Evolutionary conservation across 2,329 filamentous ascomycete genomes (phyloP), one percentile per base, ranked within the genome.

Genomic region (Sporothrix inflata): DNA sequence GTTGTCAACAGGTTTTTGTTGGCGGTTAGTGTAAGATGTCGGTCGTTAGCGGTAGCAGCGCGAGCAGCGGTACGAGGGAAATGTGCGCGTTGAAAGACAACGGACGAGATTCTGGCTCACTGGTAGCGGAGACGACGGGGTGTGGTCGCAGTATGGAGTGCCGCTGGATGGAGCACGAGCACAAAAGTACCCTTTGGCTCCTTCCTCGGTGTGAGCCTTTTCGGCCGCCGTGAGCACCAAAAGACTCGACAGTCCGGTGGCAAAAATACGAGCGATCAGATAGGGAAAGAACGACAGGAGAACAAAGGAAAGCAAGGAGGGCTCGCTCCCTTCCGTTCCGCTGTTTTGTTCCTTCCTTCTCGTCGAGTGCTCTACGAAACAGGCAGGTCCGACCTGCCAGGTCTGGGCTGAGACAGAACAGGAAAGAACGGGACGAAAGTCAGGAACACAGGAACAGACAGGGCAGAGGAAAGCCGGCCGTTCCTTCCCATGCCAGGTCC

Each of bases 1-100:
- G 53, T 40, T 61, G 68, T 24, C 68, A 61, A 61, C 68, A 27
- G 53, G 68, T 70, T 70, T 71, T 60, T 71, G 70, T 72, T 69
- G 70, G 70, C 70, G 51, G 70, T 72, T 72, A 53, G 71, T 69
- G 70, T 40, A 55, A 24, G 45, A 65, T 45, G 11, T 53, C 19
- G 47, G 42, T 40, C 34, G 47, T 69, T 51, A 69, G 49, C 66
- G 47, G 66, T 30, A 21, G 49, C 27, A 42, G 65, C 45, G 60
- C 60, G 12, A 68, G 47, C 49, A 69, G 66, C 66, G 49, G 66
- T 45, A 53, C 40, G 27, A 67, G 65, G 27, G 45, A 49, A 38
- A 49, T 53, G 27, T n/a, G 27, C 30, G 45, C 27, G 27, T n/a
- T 21, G 16, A 40, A 45, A 45, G 38, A 27, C n/a, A n/a, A 14